Evolutionary conservation across 23 red algal species (phyloP).

Genomic region (Gracilaria caudata): DNA sequence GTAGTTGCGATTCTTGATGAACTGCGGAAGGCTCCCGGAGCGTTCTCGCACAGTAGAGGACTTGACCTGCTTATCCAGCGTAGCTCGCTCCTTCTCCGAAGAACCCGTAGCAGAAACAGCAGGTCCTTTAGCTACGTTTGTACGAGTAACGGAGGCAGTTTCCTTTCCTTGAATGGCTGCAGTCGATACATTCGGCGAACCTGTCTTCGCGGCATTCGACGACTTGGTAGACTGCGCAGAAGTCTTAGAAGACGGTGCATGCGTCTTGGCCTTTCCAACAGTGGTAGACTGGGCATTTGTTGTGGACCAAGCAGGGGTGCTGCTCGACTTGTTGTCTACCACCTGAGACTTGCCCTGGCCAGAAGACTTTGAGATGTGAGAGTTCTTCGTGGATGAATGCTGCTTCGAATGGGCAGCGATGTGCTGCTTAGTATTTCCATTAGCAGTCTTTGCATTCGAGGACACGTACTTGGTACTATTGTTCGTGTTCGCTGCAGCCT

Average conservation of each 20-base stretch:
- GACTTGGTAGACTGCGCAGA: constrained; percentile 10
- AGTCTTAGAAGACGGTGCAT: background rate
- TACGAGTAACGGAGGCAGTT: background rate
- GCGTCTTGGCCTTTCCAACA: background rate
- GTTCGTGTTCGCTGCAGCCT: constrained; percentile 6
- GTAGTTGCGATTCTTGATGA: constrained; percentile 43
- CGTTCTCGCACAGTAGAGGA: constrained; percentile 3
- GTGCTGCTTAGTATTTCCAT: constrained; percentile 3
- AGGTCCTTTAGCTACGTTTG: background rate
- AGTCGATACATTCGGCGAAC: background rate
- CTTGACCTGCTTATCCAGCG: constrained; percentile 43
- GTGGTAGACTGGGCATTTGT: background rate
- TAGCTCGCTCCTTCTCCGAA: constrained; percentile 38
- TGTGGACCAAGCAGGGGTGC: constrained; percentile 1
- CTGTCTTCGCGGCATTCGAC: background rate
- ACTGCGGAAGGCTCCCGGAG: constrained; percentile 40
- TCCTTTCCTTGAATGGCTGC: constrained; percentile 7
- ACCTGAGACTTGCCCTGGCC: background rate
- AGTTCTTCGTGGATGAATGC: background rate
- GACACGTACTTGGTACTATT: background rate
- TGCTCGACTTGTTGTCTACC: constrained; percentile 1
- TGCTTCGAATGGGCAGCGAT: background rate
- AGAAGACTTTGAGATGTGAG: constrained; percentile 6
- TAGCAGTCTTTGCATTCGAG: background rate
- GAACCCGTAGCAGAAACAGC: background rate